Evolutionary conservation across 2,329 filamentous ascomycete species (phyloP), one percentile per base, ranked within the genome.

Genomic region (Beauveria varroae): DNA sequence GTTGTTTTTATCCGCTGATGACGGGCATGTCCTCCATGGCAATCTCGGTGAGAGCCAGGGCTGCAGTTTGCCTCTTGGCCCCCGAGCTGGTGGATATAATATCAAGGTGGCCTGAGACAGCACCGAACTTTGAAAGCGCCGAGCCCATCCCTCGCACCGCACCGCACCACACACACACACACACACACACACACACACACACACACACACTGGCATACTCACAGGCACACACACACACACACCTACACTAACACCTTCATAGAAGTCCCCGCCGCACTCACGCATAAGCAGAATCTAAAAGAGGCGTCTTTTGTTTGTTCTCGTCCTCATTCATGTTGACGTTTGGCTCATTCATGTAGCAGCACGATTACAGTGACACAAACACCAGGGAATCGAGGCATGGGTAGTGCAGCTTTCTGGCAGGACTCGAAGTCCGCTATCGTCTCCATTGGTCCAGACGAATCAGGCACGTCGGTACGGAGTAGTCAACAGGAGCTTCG

Each of bases 31-130:
- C 49, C 4, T 20, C 20, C n/a, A 47, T 57, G 60, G 43, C 60
- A 62, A 68, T 70, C 68, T 74, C 73, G 73, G 73, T 75, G 72
- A 71, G 66, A 63, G 51, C 69, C 65, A 66, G 73, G 72, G 66
- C 63, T 66, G 37, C 72, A 68, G 68, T 75, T 74, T 67, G 72
- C 56, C 61, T 59, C 49, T 52, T 60, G 30, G 47, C 56, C 52
- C 52, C 60, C 46, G 34, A 55, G 53, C 60, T 40, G n/a, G 60
- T 62, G 60, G 60, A 52, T 62, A 62, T 62, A 43, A 61, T 61
- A 61, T 61, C 34, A 62, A 57, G 49, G 54, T 57, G 54, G 60
- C 60, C 54, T 57, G 60, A 62, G 60, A 62, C 60, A 62, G 54
- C 54, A 57, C 34, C 53, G 53, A 57, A 43, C 40, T 44, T 18